Evolutionary conservation across 306 rosid species (phyloP).

Genomic region (Comarum palustre): DNA sequence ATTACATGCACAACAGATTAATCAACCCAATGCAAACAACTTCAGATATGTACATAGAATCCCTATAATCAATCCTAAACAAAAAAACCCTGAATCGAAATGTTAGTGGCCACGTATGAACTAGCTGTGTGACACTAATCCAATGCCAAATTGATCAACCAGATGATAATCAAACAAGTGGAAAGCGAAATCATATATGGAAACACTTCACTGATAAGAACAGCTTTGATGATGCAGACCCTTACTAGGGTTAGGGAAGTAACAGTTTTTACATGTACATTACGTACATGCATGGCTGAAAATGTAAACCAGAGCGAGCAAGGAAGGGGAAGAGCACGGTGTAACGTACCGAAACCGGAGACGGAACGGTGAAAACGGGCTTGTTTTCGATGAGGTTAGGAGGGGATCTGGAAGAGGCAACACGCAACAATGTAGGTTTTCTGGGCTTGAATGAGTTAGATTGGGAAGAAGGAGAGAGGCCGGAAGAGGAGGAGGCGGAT

Average conservation of each 20-base stretch:
- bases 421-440: constrained; percentile 46
- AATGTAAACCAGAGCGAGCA: neutral
- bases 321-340: neutral
- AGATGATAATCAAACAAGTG: constrained; percentile 1
- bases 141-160: neutral
- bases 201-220: neutral
- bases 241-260: neutral
- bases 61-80: too few relatives aligned
- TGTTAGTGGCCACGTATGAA: constrained; percentile 15
- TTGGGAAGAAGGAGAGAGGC: constrained; percentile 20
- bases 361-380: constrained; percentile 76
- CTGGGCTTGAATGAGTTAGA: constrained; percentile 16
- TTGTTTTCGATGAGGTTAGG: constrained; percentile 74
- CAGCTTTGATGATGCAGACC: neutral
- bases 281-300: neutral
- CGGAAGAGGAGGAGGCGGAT: constrained; percentile 27
- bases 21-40: too few relatives aligned
- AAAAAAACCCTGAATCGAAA: too few relatives aligned
- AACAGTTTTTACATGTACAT: neutral
- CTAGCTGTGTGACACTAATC: constrained; percentile 9
- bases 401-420: constrained; percentile 38
- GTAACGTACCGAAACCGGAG: constrained; percentile 56
- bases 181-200: neutral
- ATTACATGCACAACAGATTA: too few relatives aligned
- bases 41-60: too few relatives aligned